A percentile compares a stretch with the other conserved stretches of the same genome.
Evolutionary conservation across 2,329 filamentous ascomycete genomes (phyloP).

Genomic region (Aspergillus bombycis): DNA sequence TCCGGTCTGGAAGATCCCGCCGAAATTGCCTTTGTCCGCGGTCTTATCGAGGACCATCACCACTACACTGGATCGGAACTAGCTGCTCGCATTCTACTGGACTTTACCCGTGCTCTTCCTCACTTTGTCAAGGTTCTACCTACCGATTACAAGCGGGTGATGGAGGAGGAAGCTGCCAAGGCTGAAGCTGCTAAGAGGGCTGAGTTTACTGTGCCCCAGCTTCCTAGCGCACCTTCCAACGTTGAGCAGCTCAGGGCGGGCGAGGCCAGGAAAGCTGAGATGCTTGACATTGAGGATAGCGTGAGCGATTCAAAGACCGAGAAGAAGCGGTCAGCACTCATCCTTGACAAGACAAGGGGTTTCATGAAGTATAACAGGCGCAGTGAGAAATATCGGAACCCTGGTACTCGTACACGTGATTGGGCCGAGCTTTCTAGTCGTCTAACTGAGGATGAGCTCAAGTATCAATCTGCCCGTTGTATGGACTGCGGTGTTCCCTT

Average conservation of each 20-base stretch:
- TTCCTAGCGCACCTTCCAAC: conserved; percentile 63
- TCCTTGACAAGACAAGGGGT: conserved; percentile 95
- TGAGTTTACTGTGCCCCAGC: conserved; percentile 77
- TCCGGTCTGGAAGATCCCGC: conserved; percentile 79
- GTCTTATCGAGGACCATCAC: conserved; percentile 93
- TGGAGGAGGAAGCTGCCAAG: conserved; percentile 83
- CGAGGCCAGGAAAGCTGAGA: conserved; percentile 67
- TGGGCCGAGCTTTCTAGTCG: conserved; percentile 90
- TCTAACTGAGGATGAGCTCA: conserved; percentile 90
- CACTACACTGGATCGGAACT: conserved; percentile 97
- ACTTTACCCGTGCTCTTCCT: conserved; percentile 88
- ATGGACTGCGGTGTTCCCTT: conserved; percentile 99
- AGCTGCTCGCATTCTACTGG: conserved; percentile 87
- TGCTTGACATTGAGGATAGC: conserved; percentile 89
- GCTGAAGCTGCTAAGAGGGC: conserved; percentile 81
- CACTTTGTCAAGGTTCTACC: conserved; percentile 93
- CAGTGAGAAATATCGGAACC: conserved; percentile 87
- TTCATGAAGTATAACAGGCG: conserved; percentile 98
- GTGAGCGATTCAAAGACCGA: conserved; percentile 80
- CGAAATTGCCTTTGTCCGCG: conserved; percentile 87
- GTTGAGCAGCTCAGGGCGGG: conserved; percentile 62
- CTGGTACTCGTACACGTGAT: conserved; percentile 83
- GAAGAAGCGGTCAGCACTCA: conserved; percentile 85
- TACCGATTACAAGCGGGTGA: conserved; percentile 92
- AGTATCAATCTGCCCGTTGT: conserved; percentile 94